Evolutionary conservation across 495 filamentous ascomycete genomes (phyloP), one percentile per base, ranked within the genome.

Genomic region (Penicillium odoratum): DNA sequence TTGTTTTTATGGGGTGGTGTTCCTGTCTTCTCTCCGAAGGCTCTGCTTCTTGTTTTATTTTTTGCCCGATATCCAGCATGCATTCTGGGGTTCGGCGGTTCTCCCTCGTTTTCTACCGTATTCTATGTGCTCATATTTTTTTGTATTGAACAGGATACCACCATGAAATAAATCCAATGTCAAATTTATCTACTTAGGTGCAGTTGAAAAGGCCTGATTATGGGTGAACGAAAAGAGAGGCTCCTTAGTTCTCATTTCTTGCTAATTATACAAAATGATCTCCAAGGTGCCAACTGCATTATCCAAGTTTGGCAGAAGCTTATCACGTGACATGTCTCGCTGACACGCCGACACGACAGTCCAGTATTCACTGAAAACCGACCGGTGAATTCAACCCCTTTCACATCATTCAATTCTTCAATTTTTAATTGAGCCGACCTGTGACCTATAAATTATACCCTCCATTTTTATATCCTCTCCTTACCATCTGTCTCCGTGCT

Each of bases 21-120:
- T 59, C 36, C 30, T 59, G 57, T 65, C 21, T 43, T 33, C 21
- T 50, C 34, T 59, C 25, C 51, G 31, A 51, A 31, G 34, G 13
- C 47, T 51, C n/a, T 44, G 25, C 47, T 57, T 53, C 21, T 21
- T 53, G 34, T 36, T 38, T 64, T 53, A 48, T 48, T 58, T 54
- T 42, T 50, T 36, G 64, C 65, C 50, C 50, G 58, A 60, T 63
- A 59, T 64, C 51, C 52, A 60, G 56, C 64, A 62, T 72, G 70
- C 70, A 73, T 74, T 61, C 57, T 64, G 60, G 66, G 66, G 61
- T 61, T 60, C 44, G 61, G 67, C 59, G 58, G 54, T 63, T 64
- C 52, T 67, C 53, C 43, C 54, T 61, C 46, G 60, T 48, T 63
- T 58, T 50, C 55, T 57, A 47, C 54, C 53, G 50, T 57, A 45